phyloP scores from a whole-genome alignment of 2,329 filamentous ascomycete genomes.

The Fusarium azukiicola region DNA sequence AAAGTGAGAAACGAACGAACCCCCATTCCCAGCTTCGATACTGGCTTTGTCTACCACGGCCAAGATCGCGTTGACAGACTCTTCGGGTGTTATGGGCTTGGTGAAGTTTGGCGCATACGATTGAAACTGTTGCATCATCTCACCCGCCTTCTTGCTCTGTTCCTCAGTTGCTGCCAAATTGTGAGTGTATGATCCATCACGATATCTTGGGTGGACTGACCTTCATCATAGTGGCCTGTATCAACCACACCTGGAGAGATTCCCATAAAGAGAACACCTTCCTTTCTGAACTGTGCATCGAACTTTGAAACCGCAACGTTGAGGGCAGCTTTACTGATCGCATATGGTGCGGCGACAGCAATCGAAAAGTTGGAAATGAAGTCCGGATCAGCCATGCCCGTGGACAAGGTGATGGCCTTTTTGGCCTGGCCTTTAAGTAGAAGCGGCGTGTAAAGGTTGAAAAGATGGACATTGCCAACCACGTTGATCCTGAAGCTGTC shows the following conservation, averaged over 20 bases:
- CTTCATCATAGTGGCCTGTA: conserved; percentile 57
- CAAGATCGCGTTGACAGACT: conserved; percentile 59
- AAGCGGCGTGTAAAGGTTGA: conserved; percentile 75
- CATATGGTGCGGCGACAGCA: conserved; percentile 63
- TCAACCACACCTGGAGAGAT: conserved; percentile 75
- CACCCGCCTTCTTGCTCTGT: conserved; percentile 47
- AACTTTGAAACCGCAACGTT: conserved; percentile 77
- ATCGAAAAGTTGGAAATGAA: conserved; percentile 63
- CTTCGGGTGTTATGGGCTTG: conserved; percentile 57
- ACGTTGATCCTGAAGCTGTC: conserved; percentile 70
- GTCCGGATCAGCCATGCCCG: conserved; percentile 70
- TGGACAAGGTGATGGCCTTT: conserved; percentile 75
- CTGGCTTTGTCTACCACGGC: conserved; percentile 57
- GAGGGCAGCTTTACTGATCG: conserved; percentile 72
- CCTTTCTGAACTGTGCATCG: conserved; percentile 68
- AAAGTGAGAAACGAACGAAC: conserved; percentile 75
- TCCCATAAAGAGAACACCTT: conserved; percentile 74
- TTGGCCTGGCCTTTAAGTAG: conserved; percentile 72
- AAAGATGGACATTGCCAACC: conserved; percentile 73
- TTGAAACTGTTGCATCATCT: conserved; percentile 56
- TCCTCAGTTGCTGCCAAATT: conserved; percentile 48
- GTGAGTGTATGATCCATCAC: conserved; percentile 22
- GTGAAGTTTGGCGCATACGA: conserved; percentile 65
- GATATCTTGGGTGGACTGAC: conserved; percentile 41
- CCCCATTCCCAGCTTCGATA: conserved; percentile 69